Conservation (phyloP, 2,329 filamentous ascomycete genomes). For the Cladophialophora chaetospira region DNA sequence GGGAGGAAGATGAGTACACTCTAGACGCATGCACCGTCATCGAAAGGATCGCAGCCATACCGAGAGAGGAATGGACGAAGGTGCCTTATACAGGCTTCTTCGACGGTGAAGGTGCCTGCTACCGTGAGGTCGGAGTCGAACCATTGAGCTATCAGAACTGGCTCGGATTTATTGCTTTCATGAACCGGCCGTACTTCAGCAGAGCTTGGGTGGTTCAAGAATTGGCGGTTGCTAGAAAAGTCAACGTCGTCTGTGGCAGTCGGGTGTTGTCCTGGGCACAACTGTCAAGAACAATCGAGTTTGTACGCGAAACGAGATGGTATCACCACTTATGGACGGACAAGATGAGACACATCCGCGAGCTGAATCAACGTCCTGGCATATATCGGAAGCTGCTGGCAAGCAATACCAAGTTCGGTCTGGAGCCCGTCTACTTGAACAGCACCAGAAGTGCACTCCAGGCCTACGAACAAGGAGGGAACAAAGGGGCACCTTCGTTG, state of each 20-base stretch:
- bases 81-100: background rate
- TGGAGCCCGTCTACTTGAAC: conserved; percentile 12
- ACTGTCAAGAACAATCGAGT: conserved; percentile 11
- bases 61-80: background rate
- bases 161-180: conserved; percentile 12
- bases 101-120: background rate
- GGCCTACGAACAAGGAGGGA: background rate
- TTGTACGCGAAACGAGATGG: conserved; percentile 10
- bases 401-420: conserved; percentile 6
- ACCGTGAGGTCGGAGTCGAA: background rate
- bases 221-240: conserved; percentile 15
- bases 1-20: conserved; percentile 12
- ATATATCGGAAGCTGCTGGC: conserved; percentile 4
- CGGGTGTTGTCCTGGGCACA: conserved; percentile 5
- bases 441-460: conserved; percentile 11
- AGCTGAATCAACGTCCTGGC: background rate
- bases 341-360: conserved; percentile 9
- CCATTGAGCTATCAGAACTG: conserved; percentile 9
- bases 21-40: background rate
- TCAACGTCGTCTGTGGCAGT: conserved; percentile 5
- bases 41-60: background rate
- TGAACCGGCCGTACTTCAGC: conserved; percentile 16
- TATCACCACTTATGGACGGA: conserved; percentile 12
- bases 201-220: conserved; percentile 23
- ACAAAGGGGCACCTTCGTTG: background rate